Base-by-base conservation (phyloP, 2,329 filamentous ascomycete species). In the Aspergillus costaricaensis region DNA sequence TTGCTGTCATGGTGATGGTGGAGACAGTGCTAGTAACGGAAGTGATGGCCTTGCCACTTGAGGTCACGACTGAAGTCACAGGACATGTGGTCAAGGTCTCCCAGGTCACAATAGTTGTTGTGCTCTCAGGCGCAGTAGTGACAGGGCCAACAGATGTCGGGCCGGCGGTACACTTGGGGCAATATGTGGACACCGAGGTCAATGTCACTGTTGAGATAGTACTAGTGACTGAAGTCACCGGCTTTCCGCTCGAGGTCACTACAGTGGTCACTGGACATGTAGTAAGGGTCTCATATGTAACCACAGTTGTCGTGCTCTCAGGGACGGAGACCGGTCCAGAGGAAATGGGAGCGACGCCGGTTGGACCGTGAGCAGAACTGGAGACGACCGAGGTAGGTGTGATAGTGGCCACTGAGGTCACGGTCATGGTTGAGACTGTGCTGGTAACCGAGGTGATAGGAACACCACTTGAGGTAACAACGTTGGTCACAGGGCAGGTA, bases 1-100 rank as follows among this genome's bases (percentile, higher is more conserved):
- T 66, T 9, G 69, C 64, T 27, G 67, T 68, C 38, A 72, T 19
- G 2, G 66, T 85, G 77, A 68, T 32, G 3, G 68, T 85, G 77
- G 85, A 87, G 70, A 86, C 70, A 41, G 86, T 88, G 68, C 83
- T 86, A 60, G 80, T 82, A 51, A 85, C 71, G 23, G 83, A 76
- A 53, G 86, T 71, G 9, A 81, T 83, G 58, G 82, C 78, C 1
- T 82, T 81, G 50, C 80, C 77, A 38, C 83, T 70, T 2, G 78
- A 79, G 50, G 81, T 78, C 43, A 70, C 55, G 7, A 71, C 74
- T 47, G 62, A 61, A 17, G 73, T 76, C 2, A 76, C 69, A 9
- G 74, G 73, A 59, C 68, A 75, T 23, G 67, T 73, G 17, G 73
- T 74, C 19, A 68, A 62, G 5, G 72, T 76, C n/a, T 61, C 65